Base-by-base conservation (phyloP, 176 grass and related monocot species). In the Rhynchospora pubera region DNA sequence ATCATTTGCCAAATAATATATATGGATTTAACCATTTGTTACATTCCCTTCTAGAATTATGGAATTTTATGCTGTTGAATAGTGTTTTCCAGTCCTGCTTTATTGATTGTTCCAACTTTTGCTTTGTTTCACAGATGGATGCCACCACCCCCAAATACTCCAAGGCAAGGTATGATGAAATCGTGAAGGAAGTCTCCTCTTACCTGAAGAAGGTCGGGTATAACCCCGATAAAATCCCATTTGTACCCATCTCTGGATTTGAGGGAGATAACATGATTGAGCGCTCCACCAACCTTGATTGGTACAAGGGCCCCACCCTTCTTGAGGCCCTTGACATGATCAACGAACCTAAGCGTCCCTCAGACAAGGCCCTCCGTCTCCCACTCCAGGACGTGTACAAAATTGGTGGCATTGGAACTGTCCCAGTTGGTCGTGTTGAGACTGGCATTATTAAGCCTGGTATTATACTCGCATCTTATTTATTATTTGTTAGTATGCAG, bases 261-360 rank as follows among this genome's bases (percentile, higher is more conserved):
- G 86, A 87, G 55, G 86, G 86, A 46, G 80, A 87, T 59, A 87
- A 87, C 86, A 87, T 87, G 86, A 87, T 87, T 22, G 86, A 87
- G 80, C 63, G 86, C 8, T 87, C 86, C 69, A 83, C 86, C 86
- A 87, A 87, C 58, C 86, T 87, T 7, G 86, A 87, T 59, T 87
- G 86, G 86, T 87, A 87, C 86, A 87, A 87, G 80, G 86, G 86
- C 1, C 86, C 86, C 12, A 87, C 80, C n/a, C 80, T 87, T 44
- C 85, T 87, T 8, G 85, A 87, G 1, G 86, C 86, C 66, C 79
- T 87, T 39, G 86, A 87, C 61, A 42, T 78, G 86, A 87, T 87
- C 58, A 62, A 28, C 2, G 86, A 87, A 57, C 86, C 86, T 11
- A 84, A 84, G 30, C 65, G 82, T 42, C 82, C 82, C 43, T 34